Conservation (phyloP, 306 rosid genomes). For the Prosopis cineraria region DNA sequence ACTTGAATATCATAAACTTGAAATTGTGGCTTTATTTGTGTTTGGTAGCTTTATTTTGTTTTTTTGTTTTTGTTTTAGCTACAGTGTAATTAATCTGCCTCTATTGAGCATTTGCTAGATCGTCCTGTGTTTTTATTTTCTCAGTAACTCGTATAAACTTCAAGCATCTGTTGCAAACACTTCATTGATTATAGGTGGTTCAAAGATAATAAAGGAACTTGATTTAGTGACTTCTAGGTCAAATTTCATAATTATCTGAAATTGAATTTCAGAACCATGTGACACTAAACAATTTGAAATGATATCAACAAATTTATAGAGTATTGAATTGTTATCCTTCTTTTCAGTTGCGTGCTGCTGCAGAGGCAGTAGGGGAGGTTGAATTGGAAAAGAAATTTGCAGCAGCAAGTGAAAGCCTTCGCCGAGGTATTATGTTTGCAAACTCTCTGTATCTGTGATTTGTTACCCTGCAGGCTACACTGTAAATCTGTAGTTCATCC, state of each 20-base stretch:
- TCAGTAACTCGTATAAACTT: neutral
- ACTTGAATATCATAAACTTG: neutral
- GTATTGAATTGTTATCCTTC: slow-evolving; percentile 24
- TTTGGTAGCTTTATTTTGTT: neutral
- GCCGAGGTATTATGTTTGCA: slow-evolving; percentile 96
- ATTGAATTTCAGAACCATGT: slow-evolving; percentile 5
- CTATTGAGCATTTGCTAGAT: neutral
- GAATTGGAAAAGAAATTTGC: slow-evolving; percentile 81
- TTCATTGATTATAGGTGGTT: neutral
- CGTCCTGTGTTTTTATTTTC: neutral
- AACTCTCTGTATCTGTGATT: slow-evolving; percentile 84
- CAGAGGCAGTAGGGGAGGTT: slow-evolving; percentile 89
- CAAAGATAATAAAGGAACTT: too few species aligned
- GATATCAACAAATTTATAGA: neutral
- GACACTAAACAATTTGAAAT: neutral
- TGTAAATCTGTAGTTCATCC: neutral
- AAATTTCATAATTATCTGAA: neutral
- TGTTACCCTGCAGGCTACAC: slow-evolving; percentile 40
- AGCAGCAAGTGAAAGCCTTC: slow-evolving; percentile 90
- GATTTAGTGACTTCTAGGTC: too few species aligned
- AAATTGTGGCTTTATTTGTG: neutral
- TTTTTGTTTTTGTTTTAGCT: neutral
- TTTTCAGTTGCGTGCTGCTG: slow-evolving; percentile 79
- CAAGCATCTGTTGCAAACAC: neutral
- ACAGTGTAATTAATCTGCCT: neutral